phyloP scores from a whole-genome alignment of 1,139 yeast species.

The Arxiozyma slooffiae region DNA sequence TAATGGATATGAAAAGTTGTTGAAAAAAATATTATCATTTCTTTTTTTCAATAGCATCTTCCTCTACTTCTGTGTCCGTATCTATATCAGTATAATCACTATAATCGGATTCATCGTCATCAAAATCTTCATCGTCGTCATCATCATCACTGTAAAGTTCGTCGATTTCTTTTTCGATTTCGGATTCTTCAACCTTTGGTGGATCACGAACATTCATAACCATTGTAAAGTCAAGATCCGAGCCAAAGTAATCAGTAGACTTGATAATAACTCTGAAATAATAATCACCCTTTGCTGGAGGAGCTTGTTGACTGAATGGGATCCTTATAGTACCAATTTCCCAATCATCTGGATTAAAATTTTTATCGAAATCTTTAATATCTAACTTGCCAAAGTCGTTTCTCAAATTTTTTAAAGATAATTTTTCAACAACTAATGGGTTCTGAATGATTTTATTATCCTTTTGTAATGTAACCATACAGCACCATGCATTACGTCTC shows the following conservation, averaged over 20 bases:
- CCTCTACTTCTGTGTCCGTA: conserved; percentile 37
- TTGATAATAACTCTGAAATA: conserved; percentile 58
- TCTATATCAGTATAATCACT: conserved; percentile 37
- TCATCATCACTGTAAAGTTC: conserved; percentile 17
- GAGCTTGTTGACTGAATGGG: conserved; percentile 63
- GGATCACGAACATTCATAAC: conserved; percentile 50
- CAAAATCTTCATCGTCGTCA: conserved; percentile 35
- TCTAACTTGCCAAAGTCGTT: conserved; percentile 25
- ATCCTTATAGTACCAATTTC: conserved; percentile 63
- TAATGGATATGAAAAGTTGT: too few relatives aligned
- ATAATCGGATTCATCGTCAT: conserved; percentile 41
- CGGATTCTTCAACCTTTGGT: conserved; percentile 30
- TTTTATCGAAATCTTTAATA: conserved; percentile 22
- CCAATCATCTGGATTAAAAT: conserved; percentile 38
- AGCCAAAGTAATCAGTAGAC: conserved; percentile 60
- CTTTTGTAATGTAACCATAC: conserved; percentile 56
- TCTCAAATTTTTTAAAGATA: conserved; percentile 23
- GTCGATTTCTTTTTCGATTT: conserved; percentile 22
- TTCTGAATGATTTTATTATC: conserved; percentile 72
- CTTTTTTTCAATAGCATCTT: conserved; percentile 11
- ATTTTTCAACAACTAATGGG: conserved; percentile 44
- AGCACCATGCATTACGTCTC: conserved; percentile 53
- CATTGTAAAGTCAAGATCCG: conserved; percentile 60
- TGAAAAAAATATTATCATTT: conserved; percentile 10
- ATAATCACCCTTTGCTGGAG: conserved; percentile 50